Conservation (phyloP, 768 basidiomycete species). For the Coprinopsis strossmayeri region DNA sequence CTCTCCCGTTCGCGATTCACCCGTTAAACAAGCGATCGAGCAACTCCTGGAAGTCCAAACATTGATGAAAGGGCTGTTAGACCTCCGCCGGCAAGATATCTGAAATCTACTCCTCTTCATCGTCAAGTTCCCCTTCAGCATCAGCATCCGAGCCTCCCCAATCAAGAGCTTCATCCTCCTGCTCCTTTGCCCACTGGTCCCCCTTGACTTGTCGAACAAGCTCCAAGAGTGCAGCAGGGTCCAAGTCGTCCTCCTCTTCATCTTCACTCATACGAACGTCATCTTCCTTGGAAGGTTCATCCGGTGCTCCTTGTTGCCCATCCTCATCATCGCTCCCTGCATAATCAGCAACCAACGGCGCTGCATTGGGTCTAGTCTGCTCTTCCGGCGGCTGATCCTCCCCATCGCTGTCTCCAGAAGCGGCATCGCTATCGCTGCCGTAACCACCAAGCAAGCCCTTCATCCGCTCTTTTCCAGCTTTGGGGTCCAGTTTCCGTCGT, state of each 20-base stretch:
- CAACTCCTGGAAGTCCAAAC: conserved; percentile 76
- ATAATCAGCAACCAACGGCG: conserved; percentile 29
- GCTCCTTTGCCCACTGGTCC: conserved; percentile 15
- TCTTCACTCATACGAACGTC: conserved; percentile 36
- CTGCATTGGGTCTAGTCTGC: conserved; percentile 28
- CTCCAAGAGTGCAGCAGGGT: conserved; percentile 13
- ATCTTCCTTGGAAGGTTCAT: conserved; percentile 26
- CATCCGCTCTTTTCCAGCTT: conserved; percentile 50
- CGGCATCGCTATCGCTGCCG: conserved; percentile 37
- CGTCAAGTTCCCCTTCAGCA: conserved; percentile 8
- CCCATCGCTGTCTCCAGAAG: conserved; percentile 44
- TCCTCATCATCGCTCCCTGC: conserved; percentile 19
- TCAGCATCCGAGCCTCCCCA: conserved; percentile 9
- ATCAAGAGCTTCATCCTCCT: conserved; percentile 13
- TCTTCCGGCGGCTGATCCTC: conserved; percentile 19
- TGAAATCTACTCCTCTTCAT: conserved; percentile 21
- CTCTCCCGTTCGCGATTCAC: conserved; percentile 69
- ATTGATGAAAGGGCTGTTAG: conserved; percentile 79
- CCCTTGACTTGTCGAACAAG: conserved; percentile 11
- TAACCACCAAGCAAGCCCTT: conserved; percentile 34
- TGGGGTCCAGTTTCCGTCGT: conserved; percentile 47
- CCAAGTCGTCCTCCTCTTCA: conserved; percentile 11
- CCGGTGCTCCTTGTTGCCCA: conserved; percentile 15
- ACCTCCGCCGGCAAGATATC: conserved; percentile 68
- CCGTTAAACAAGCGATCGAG: conserved; percentile 62